phyloP scores from a whole-genome alignment of 768 basidiomycete genomes.

The Tephrocybe sp. region DNA sequence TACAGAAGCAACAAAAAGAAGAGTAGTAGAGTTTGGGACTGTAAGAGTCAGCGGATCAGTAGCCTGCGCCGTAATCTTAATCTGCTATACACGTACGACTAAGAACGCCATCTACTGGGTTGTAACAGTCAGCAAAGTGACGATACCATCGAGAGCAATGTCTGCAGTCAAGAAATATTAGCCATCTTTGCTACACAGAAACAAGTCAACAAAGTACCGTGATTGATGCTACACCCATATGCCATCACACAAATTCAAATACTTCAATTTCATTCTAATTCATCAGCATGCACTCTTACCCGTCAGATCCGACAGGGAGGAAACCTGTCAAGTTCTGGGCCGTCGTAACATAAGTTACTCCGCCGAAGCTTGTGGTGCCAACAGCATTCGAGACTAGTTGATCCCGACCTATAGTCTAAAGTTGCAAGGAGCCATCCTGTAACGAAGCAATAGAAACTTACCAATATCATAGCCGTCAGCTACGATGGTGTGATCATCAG shows the following conservation, averaged over 20 bases:
- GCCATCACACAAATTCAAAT: not conserved
- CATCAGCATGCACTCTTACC: slow-evolving; percentile 26
- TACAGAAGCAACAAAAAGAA: too few relatives aligned
- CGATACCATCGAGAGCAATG: slow-evolving; percentile 59
- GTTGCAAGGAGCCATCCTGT: not conserved
- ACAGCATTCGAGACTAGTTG: slow-evolving; percentile 24
- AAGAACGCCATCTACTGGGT: slow-evolving; percentile 19
- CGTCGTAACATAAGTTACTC: slow-evolving; percentile 44
- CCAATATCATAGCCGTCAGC: slow-evolving; percentile 33
- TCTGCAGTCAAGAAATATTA: slow-evolving; percentile 29
- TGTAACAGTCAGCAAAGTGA: slow-evolving; percentile 51
- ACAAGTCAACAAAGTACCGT: slow-evolving; percentile 19
- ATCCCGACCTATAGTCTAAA: slow-evolving; percentile 23
- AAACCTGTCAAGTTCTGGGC: slow-evolving; percentile 50
- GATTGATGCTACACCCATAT: slow-evolving; percentile 30
- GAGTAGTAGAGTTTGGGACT: too few relatives aligned
- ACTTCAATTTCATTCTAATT: not conserved
- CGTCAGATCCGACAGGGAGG: slow-evolving; percentile 45
- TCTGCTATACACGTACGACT: too few relatives aligned
- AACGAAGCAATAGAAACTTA: not conserved
- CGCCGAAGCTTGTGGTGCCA: slow-evolving; percentile 34
- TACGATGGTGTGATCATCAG: slow-evolving; percentile 28
- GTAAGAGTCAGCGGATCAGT: too few relatives aligned
- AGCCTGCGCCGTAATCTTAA: too few relatives aligned
- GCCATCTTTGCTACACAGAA: not conserved